phyloP scores from a whole-genome alignment of 352 stramenopile species.

The Phytophthora hybrid region DNA sequence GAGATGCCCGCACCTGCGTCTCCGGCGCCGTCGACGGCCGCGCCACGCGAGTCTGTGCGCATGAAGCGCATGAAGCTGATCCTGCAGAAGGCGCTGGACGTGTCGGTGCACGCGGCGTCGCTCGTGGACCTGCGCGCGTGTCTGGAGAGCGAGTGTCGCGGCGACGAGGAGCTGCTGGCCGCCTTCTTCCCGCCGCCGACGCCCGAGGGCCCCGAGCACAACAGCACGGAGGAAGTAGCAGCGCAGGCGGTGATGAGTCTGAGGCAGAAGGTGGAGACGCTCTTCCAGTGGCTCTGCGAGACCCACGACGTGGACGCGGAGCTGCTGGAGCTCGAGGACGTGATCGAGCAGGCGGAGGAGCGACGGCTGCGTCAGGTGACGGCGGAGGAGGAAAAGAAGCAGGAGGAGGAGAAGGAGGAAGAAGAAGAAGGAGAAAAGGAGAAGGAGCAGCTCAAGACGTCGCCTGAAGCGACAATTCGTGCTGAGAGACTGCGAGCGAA shows the following conservation, averaged over 20 bases:
- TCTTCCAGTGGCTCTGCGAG: constrained; percentile 63
- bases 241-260: constrained; percentile 63
- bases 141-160: constrained; percentile 60
- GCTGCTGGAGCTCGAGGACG: constrained; percentile 58
- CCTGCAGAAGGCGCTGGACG: constrained; percentile 72
- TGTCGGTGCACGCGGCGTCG: constrained; percentile 60
- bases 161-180: constrained; percentile 57
- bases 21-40: constrained; percentile 18
- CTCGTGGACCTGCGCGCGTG: constrained; percentile 55
- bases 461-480: constrained; percentile 53
- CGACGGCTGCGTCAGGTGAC: constrained; percentile 46
- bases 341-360: constrained; percentile 56
- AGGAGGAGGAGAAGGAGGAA: constrained; percentile 18
- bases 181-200: constrained; percentile 51
- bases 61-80: constrained; percentile 71
- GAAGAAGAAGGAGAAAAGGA: neutral
- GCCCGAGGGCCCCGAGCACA: constrained; percentile 31
- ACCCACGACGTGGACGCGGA: constrained; percentile 58
- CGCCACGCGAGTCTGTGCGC: constrained; percentile 38
- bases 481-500: constrained; percentile 59
- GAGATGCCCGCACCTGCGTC: constrained; percentile 24
- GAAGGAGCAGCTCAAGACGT: constrained; percentile 3
- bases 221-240: constrained; percentile 54
- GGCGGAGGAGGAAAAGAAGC: constrained; percentile 30
- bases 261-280: constrained; percentile 59